These are phyloP conservation scores for Heimioporus sp. DNA, from an alignment of 768 basidiomycete genomes.

Conservation along the genomic window DNA sequence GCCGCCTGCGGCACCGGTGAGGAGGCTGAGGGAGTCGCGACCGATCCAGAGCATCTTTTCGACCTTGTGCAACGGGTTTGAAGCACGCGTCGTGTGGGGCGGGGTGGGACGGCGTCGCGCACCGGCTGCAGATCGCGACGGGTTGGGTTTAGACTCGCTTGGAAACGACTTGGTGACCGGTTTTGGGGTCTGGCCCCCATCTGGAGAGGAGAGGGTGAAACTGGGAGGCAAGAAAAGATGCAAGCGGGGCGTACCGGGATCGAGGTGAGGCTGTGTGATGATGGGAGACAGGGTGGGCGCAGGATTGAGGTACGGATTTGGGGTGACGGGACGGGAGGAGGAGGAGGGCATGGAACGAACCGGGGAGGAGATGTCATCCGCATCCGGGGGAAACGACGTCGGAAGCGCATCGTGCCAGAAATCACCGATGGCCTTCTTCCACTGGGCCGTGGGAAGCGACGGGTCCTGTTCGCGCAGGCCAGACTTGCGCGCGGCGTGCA, in stretches of 20 bases:
- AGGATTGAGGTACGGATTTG: conserved; percentile 39
- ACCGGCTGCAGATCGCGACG: conserved; percentile 7
- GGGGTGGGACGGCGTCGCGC: background rate
- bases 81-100: conserved; percentile 14
- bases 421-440: conserved; percentile 21
- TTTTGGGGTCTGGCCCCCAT: conserved; percentile 14
- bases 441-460: conserved; percentile 7
- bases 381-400: background rate
- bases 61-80: conserved; percentile 22
- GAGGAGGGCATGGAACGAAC: background rate
- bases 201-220: conserved; percentile 6
- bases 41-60: conserved; percentile 33
- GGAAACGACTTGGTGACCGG: background rate
- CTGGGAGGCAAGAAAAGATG: background rate
- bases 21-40: conserved; percentile 28
- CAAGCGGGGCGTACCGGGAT: conserved; percentile 14
- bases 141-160: background rate
- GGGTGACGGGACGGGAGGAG: conserved; percentile 20
- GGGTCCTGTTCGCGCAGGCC: conserved; percentile 11
- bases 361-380: background rate
- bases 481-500: conserved; percentile 11
- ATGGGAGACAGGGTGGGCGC: conserved; percentile 22
- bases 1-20: conserved; percentile 17
- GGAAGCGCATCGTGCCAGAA: conserved; percentile 21
- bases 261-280: conserved; percentile 2